These are phyloP conservation scores for Termitomyces eurrhizus DNA, from an alignment of 768 basidiomycete species.

Conservation along the genomic window DNA sequence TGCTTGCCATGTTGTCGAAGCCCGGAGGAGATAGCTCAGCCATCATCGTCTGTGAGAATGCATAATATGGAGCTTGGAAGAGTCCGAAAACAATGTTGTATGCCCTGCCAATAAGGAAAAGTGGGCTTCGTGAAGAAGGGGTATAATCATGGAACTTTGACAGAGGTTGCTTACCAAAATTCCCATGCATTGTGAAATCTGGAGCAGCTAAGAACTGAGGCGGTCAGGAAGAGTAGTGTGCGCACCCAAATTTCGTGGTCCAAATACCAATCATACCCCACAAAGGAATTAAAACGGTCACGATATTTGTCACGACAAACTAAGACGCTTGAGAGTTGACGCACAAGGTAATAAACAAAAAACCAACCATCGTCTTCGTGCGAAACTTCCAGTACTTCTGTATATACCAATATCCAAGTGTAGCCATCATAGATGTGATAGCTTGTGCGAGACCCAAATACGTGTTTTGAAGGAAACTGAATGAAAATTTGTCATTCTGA, in stretches of 20 bases:
- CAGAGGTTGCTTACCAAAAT: constrained; percentile 56
- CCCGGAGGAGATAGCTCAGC: constrained; percentile 85
- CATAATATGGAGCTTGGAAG: constrained; percentile 86
- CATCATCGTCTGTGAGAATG: constrained; percentile 86
- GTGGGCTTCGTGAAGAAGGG: background rate
- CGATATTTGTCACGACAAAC: constrained; percentile 76
- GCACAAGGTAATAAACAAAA: background rate
- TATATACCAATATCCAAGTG: constrained; percentile 80
- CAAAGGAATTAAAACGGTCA: constrained; percentile 73
- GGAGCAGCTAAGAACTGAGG: background rate
- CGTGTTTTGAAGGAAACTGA: constrained; percentile 79
- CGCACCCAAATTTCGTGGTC: constrained; percentile 70
- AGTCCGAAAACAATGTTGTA: constrained; percentile 80
- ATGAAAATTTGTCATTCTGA: constrained; percentile 77
- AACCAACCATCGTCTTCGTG: constrained; percentile 74
- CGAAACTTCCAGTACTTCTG: constrained; percentile 74
- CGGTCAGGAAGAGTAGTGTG: background rate
- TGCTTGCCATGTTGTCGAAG: constrained; percentile 67
- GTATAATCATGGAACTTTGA: background rate
- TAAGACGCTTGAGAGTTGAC: constrained; percentile 20
- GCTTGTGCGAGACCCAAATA: constrained; percentile 77
- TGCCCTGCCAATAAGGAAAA: constrained; percentile 37
- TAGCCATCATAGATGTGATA: constrained; percentile 67
- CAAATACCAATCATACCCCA: constrained; percentile 89
- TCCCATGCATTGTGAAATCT: constrained; percentile 84